A percentile compares a stretch with the other conserved stretches of the same genome.
Conservation (phyloP, 2,329 filamentous ascomycete species). For the Botrytis medusae region DNA sequence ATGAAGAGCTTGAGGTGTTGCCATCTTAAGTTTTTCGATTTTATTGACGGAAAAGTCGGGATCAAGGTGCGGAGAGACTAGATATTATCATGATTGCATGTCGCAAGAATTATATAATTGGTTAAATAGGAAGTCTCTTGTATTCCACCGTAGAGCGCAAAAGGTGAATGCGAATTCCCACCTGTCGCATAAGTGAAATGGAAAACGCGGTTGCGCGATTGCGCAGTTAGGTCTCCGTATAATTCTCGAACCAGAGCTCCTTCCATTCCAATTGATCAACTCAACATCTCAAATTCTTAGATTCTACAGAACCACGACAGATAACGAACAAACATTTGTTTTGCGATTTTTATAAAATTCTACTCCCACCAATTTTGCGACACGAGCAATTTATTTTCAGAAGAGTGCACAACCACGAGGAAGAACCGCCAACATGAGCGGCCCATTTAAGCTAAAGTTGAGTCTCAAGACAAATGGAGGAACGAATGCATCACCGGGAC, state of each 20-base stretch:
- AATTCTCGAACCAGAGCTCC: conserved; percentile 19
- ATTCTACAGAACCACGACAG: not conserved
- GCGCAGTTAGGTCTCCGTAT: conserved; percentile 21
- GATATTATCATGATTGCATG: conserved; percentile 33
- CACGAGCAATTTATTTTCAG: not conserved
- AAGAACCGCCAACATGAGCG: conserved; percentile 31
- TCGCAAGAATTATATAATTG: conserved; percentile 7
- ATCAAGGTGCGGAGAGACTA: conserved; percentile 27
- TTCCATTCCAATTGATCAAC: not conserved
- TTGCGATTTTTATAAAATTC: not conserved
- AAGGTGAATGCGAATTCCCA: not conserved
- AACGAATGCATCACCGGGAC: conserved; percentile 11
- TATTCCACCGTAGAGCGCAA: not conserved
- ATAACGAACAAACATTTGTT: not conserved
- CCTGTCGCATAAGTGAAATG: conserved; percentile 8
- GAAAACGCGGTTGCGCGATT: conserved; percentile 19
- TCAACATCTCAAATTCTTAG: not conserved
- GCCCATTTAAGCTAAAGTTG: conserved; percentile 28
- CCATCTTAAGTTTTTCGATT: conserved; percentile 30
- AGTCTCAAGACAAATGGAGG: conserved; percentile 16
- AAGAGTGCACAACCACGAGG: not conserved
- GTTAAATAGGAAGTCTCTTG: not conserved
- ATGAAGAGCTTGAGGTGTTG: conserved; percentile 55
- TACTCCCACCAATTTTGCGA: not conserved
- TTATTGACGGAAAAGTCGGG: conserved; percentile 24